These are phyloP conservation scores for Phytopythium delawarense DNA, from an alignment of 352 stramenopile species.

Conservation along the genomic window DNA sequence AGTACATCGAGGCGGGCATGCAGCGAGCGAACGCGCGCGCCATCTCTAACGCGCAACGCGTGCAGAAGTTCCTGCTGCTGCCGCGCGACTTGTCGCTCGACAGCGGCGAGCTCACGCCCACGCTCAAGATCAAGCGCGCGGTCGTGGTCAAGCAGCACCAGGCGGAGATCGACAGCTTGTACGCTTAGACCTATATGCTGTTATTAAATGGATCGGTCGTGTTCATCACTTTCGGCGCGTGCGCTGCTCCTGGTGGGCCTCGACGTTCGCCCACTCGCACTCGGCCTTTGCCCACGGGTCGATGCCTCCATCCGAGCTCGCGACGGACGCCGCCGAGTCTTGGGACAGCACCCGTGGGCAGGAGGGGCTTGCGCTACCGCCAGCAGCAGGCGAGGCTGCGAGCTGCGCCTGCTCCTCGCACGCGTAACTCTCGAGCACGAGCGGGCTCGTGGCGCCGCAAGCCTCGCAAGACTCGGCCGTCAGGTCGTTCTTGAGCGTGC, in stretches of 20 bases:
- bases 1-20: conserved; percentile 62
- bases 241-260: conserved; percentile 43
- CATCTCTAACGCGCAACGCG: conserved; percentile 40
- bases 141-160: conserved; percentile 83
- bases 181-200: conserved; percentile 19
- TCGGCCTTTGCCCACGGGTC: conserved; percentile 68
- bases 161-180: conserved; percentile 84
- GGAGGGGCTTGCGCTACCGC: conserved; percentile 2
- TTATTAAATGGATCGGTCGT: background rate
- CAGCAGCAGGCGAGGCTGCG: background rate
- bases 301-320: conserved; percentile 24
- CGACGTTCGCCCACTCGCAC: conserved; percentile 61
- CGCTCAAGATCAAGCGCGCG: conserved; percentile 91
- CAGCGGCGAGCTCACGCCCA: conserved; percentile 89
- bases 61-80: conserved; percentile 77
- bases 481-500: conserved; percentile 59
- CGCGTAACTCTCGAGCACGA: conserved; percentile 58
- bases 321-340: conserved; percentile 28
- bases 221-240: background rate
- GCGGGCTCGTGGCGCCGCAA: conserved; percentile 60
- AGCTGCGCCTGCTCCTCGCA: conserved; percentile 32
- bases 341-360: conserved; percentile 30
- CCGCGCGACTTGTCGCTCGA: conserved; percentile 72
- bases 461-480: conserved; percentile 52
- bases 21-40: conserved; percentile 47